Base-by-base conservation (phyloP, 805 yeast species). In the Saturnispora saitoi region DNA sequence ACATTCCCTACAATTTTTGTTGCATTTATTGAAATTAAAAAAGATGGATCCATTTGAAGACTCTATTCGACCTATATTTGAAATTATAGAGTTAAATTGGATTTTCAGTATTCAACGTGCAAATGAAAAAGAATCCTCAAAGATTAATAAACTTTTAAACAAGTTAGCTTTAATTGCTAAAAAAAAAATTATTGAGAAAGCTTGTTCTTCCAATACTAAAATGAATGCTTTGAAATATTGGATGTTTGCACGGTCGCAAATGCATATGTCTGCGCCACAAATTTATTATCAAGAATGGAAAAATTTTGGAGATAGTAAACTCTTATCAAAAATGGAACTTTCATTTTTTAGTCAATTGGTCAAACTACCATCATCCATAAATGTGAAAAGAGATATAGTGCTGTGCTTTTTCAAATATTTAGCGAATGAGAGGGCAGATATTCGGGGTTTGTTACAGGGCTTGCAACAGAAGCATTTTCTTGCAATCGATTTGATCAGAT, bases 231-330 rank as follows among this genome's bases (percentile, higher is more conserved):
- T 52, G 4, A 45, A 40, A 19, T 49, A 39, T 14, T 52, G 53
- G 53, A 11, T 53, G 15, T 53, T 32, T 12, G 37, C 48, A 2
- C 30, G 48, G 20, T 15, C 43, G 4, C 38, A 43, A 36, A 8
- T 32, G 4, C 26, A 42, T 20, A 43, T 47, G n/a, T 34, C 50
- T 4, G 53, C 50, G 4, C 32, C 47, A 31, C 52, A 55, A 2
- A 28, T 64, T 22, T 49, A 61, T 4, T 57, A 57, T 43, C 45
- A 61, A 20, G 65, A 64, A 17, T 64, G 68, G 68, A 47, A 48
- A 0, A 64, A 62, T 45, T 60, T 64, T 47, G 64, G 59, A 1
- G 40, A 48, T 29, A 49, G 43, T 4, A 20, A 31, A 3, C n/a
- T 58, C 1, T 41, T 65, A 17, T 28, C 42, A 1, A 45, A 44